Conservation (phyloP, 805 yeast genomes). For the Myxozyma melibiosi region DNA sequence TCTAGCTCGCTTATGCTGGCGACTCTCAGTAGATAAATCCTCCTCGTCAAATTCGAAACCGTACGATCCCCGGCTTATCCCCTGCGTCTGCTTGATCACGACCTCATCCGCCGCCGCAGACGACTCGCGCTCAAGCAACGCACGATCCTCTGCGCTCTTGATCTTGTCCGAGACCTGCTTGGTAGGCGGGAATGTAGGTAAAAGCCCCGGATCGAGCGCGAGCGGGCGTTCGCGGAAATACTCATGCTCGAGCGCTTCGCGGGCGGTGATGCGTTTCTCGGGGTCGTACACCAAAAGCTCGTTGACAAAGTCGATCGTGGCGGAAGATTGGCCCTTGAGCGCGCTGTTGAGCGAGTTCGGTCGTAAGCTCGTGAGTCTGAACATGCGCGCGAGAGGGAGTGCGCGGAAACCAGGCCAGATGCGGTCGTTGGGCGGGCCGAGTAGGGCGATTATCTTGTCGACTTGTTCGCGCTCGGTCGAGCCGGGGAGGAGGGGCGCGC, state of each 20-base stretch:
- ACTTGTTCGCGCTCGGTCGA: constrained; percentile 82
- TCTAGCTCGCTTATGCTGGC: background rate
- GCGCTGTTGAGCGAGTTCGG: constrained; percentile 45
- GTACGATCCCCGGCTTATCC: background rate
- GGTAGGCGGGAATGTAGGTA: constrained; percentile 24
- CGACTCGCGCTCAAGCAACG: background rate
- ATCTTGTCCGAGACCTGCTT: background rate
- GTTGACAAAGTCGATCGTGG: constrained; percentile 60
- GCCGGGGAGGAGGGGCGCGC: constrained; percentile 79
- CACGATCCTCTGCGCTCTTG: background rate
- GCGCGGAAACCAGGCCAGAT: constrained; percentile 75
- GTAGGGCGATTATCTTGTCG: constrained; percentile 66
- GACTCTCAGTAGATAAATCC: background rate
- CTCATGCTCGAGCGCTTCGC: constrained; percentile 63
- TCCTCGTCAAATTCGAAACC: constrained; percentile 6
- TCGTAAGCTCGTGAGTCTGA: constrained; percentile 13
- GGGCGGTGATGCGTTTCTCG: constrained; percentile 61
- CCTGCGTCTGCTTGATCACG: background rate
- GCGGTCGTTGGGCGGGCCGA: constrained; percentile 79
- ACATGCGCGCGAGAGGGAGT: constrained; percentile 68
- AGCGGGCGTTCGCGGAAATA: constrained; percentile 73
- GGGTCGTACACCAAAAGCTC: constrained; percentile 72
- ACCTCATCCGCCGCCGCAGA: background rate
- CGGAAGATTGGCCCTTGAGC: constrained; percentile 49
- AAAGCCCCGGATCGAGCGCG: constrained; percentile 21